Evolutionary conservation across 345 rosid genomes (phyloP).

Genomic region (Euphorbia tirucalli): DNA sequence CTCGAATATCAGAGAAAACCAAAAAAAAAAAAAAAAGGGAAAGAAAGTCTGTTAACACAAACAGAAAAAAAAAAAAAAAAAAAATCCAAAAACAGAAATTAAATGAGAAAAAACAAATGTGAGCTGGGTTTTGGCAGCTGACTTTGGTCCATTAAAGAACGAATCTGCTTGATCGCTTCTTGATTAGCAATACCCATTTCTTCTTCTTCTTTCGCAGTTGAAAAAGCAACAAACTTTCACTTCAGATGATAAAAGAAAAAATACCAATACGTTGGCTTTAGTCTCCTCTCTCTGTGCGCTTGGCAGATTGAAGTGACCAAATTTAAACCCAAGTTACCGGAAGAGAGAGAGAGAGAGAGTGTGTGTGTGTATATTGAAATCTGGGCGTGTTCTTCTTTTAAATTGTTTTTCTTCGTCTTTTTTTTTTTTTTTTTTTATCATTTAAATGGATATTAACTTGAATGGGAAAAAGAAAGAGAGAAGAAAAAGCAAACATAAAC

Average conservation of each 20-base stretch:
- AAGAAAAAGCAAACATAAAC: background rate
- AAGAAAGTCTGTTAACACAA: slow-evolving; percentile 10
- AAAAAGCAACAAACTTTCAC: background rate
- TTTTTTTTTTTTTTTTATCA: background rate
- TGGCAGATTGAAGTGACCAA: background rate
- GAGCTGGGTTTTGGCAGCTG: slow-evolving; percentile 26
- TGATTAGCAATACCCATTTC: slow-evolving; percentile 54
- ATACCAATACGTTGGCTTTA: background rate
- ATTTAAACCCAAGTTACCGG: background rate
- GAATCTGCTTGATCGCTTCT: slow-evolving; percentile 70
- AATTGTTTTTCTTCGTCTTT: too few species aligned
- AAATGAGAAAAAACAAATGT: background rate
- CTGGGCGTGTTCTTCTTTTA: background rate
- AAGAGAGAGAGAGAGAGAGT: background rate
- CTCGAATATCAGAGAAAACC: too few species aligned
- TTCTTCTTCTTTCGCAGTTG: slow-evolving; percentile 12
- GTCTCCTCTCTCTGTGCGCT: background rate
- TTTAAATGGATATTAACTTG: too few species aligned
- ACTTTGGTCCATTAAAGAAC: slow-evolving; percentile 72
- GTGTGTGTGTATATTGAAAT: background rate
- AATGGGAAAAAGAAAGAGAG: background rate
- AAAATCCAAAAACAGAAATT: slow-evolving; percentile 6
- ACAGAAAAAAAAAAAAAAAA: slow-evolving; percentile 18
- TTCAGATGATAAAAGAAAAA: background rate
- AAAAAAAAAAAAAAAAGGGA: slow-evolving; percentile 17